Evolutionary conservation across 345 rosid genomes (phyloP).

Genomic region (Laguncularia racemosa): DNA sequence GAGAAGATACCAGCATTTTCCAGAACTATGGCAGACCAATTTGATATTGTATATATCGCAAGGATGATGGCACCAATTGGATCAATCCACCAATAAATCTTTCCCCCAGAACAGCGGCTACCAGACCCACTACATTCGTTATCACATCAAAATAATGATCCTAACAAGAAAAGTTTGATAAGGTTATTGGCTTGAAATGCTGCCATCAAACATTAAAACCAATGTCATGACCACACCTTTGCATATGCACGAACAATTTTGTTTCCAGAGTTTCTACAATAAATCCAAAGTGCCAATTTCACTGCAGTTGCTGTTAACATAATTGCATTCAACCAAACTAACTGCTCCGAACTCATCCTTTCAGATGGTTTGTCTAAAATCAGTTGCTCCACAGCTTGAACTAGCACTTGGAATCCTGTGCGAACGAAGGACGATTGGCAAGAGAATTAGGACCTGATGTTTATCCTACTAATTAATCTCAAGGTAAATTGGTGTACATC

Average conservation of each 20-base stretch:
- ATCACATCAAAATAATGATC: constrained; percentile 26
- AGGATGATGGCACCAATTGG: constrained; percentile 23
- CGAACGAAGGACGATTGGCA: too few species aligned
- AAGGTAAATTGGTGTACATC: too few species aligned
- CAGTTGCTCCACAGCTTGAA: constrained; percentile 11
- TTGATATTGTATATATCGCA: constrained; percentile 17
- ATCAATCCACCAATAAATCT: constrained; percentile 24
- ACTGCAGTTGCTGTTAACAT: constrained; percentile 16
- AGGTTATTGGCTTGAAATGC: too few species aligned
- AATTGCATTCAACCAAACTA: constrained; percentile 7
- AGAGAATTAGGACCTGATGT: too few species aligned
- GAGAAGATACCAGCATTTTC: constrained; percentile 17
- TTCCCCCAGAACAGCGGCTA: constrained; percentile 19
- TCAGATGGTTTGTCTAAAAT: constrained; percentile 4
- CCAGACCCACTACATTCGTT: constrained; percentile 19
- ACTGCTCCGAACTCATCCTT: constrained; percentile 4
- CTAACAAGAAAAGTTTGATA: neutral
- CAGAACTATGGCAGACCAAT: constrained; percentile 21
- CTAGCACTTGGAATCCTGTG: constrained; percentile 11
- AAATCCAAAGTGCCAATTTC: constrained; percentile 18
- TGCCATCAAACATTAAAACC: too few species aligned
- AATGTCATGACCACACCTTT: neutral
- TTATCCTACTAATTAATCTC: too few species aligned
- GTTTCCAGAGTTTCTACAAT: constrained; percentile 19
- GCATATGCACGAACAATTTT: constrained; percentile 23